Percentiles rank a stretch among this genome's conserved stretches.
Conservation (phyloP, 169 alveolate genomes). For the Plasmodium reichenowi region DNA sequence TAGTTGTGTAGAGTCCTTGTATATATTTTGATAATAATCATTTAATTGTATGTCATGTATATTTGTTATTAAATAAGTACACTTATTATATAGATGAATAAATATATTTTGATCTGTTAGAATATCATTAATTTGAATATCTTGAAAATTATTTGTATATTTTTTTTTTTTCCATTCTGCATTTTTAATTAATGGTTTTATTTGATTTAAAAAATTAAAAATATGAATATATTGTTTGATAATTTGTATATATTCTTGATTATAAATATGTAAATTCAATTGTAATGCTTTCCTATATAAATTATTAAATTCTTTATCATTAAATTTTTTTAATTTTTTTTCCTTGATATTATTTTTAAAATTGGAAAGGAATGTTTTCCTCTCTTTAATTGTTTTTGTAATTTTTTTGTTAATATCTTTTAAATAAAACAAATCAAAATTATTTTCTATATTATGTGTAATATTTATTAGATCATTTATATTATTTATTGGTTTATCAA, state of each 20-base stretch:
- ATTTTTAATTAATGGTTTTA: slow-evolving; percentile 24
- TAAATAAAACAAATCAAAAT: neutral
- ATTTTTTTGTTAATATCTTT: slow-evolving; percentile 28
- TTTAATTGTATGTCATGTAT: slow-evolving; percentile 23
- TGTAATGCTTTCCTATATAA: slow-evolving; percentile 27
- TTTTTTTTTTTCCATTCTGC: slow-evolving; percentile 13
- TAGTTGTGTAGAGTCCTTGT: slow-evolving; percentile 29
- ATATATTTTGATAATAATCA: slow-evolving; percentile 54
- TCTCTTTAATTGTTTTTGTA: slow-evolving; percentile 41
- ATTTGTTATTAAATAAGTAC: slow-evolving; percentile 23
- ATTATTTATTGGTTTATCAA: slow-evolving; percentile 8
- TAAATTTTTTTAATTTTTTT: slow-evolving; percentile 34
- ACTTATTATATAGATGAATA: slow-evolving; percentile 19
- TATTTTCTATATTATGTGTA: slow-evolving; percentile 21
- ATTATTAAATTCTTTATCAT: slow-evolving; percentile 36
- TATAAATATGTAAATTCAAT: slow-evolving; percentile 41
- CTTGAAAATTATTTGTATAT: slow-evolving; percentile 15
- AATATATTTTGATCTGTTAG: slow-evolving; percentile 31
- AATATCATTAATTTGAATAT: slow-evolving; percentile 13
- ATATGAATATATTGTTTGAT: slow-evolving; percentile 29
- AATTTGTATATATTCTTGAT: slow-evolving; percentile 11
- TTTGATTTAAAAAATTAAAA: slow-evolving; percentile 22
- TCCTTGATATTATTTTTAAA: slow-evolving; percentile 23
- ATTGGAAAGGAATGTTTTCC: slow-evolving; percentile 50
- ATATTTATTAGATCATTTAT: slow-evolving; percentile 54